Evolutionary conservation across 2,329 filamentous ascomycete genomes (phyloP).

Genomic region (Helotiales sp.): DNA sequence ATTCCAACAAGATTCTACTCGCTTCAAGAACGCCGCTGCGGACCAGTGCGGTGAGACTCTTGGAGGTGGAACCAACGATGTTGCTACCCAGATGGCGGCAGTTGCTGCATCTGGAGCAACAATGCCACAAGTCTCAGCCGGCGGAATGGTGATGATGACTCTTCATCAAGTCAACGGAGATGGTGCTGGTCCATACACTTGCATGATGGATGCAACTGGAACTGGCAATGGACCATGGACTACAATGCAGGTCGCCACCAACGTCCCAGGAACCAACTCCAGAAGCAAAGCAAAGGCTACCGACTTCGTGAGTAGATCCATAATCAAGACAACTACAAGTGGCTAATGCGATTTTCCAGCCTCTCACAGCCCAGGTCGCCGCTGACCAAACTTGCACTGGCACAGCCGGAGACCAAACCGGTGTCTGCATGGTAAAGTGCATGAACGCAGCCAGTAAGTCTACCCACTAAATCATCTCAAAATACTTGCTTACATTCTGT

Average conservation of each 20-base stretch:
- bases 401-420: slow-evolving; percentile 56
- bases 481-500: background rate
- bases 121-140: slow-evolving; percentile 58
- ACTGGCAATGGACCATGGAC: slow-evolving; percentile 55
- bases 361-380: slow-evolving; percentile 59
- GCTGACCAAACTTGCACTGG: slow-evolving; percentile 58
- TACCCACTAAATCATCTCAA: background rate
- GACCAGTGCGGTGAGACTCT: slow-evolving; percentile 60
- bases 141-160: slow-evolving; percentile 60
- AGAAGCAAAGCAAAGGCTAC: slow-evolving; percentile 38
- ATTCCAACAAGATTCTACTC: slow-evolving; percentile 65
- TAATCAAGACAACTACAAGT: background rate
- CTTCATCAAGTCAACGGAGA: slow-evolving; percentile 68
- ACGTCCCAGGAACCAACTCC: slow-evolving; percentile 50
- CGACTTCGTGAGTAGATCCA: slow-evolving; percentile 35
- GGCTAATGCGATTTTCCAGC: slow-evolving; percentile 33
- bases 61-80: slow-evolving; percentile 54
- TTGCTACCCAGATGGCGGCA: slow-evolving; percentile 57
- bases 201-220: slow-evolving; percentile 63
- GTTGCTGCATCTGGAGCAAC: slow-evolving; percentile 53
- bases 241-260: slow-evolving; percentile 54
- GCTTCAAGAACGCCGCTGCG: slow-evolving; percentile 55
- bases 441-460: slow-evolving; percentile 52
- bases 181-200: slow-evolving; percentile 62
- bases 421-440: slow-evolving; percentile 64